A percentile compares a stretch with the other conserved stretches of the same genome.
Evolutionary conservation across 257 asterid genomes (phyloP).

Genomic region (Solanum lycopersicoides): DNA sequence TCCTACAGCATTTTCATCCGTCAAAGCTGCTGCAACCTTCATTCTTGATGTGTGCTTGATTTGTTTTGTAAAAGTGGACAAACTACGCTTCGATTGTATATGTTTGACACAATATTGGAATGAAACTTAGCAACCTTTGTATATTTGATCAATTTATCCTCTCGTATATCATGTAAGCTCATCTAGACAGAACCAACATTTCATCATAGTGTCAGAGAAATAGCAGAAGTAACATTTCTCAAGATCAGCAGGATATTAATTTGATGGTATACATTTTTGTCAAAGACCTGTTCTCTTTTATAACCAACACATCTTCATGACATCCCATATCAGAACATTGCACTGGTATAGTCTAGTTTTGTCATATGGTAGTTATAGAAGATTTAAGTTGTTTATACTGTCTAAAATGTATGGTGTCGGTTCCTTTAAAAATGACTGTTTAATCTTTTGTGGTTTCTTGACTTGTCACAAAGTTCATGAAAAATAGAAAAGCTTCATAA

Average conservation of each 20-base stretch:
- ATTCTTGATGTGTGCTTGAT: no score
- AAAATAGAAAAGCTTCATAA: no score
- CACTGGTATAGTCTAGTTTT: not conserved
- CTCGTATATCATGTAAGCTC: not conserved
- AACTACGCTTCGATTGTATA: no score
- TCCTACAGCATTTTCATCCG: no score
- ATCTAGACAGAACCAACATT: not conserved
- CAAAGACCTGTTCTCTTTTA: not conserved
- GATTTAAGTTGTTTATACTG: not conserved
- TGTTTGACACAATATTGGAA: no score
- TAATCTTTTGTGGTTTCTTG: not conserved
- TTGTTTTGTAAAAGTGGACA: no score
- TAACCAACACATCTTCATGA: not conserved
- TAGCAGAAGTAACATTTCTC: not conserved
- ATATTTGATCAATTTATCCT: no score
- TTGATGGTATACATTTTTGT: not conserved
- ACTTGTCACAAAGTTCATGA: not conserved
- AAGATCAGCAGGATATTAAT: not conserved
- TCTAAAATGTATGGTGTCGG: not conserved
- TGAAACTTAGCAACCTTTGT: no score
- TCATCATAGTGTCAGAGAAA: not conserved
- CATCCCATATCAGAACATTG: not conserved
- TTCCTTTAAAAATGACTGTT: not conserved
- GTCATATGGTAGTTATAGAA: not conserved
- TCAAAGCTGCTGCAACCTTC: no score